Evolutionary conservation across 495 filamentous ascomycete species (phyloP), one percentile per base, ranked within the genome.

Genomic region (Tuber microsphaerosporum): DNA sequence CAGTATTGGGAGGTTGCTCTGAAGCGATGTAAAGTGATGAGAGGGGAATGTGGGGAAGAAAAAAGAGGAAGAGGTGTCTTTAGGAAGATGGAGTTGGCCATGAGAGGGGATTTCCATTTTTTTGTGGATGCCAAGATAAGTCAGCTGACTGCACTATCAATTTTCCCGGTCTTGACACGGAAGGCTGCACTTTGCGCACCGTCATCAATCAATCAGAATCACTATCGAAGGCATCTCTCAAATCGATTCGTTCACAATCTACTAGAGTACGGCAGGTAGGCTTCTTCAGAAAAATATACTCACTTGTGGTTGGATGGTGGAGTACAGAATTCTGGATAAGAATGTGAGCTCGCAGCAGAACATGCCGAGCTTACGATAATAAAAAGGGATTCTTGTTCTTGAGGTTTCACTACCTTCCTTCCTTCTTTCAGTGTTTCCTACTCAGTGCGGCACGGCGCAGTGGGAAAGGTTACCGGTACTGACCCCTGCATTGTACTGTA

Each of bases 21-120:
- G 51, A 79, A 79, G 73, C 45, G 46, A 75, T 31, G 26, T 17
- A 31, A 31, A 14, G 26, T 31, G 26, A 65, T 34, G 26, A 65
- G 56, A 65, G 56, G 56, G 26, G 26, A 73, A 79, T 34, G 46
- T 68, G 73, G 73, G 69, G 70, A 69, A 71, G 51, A 34, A 34
- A 65, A 34, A 34, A 65, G 69, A 56, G 61, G 56, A 69, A 61
- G 77, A 41, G 44, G 56, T 65, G 56, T 65, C 34, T 65, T 65
- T 7, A 26, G 14, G 14, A 76, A 74, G 65, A 73, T 77, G 68
- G 31, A 70, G 75, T 72, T 74, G 48, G 71, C 43, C 22, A 45
- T 72, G 48, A 42, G 75, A 70, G 78, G 78, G 78, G 77, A 71
- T 79, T 79, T 79, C 79, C 76, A 69, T 19, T 65, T 75, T 70